Percentiles rank a stretch among this genome's conserved stretches.
phyloP scores from a whole-genome alignment of 768 basidiomycete species.

The Pleurotus sapidus region DNA sequence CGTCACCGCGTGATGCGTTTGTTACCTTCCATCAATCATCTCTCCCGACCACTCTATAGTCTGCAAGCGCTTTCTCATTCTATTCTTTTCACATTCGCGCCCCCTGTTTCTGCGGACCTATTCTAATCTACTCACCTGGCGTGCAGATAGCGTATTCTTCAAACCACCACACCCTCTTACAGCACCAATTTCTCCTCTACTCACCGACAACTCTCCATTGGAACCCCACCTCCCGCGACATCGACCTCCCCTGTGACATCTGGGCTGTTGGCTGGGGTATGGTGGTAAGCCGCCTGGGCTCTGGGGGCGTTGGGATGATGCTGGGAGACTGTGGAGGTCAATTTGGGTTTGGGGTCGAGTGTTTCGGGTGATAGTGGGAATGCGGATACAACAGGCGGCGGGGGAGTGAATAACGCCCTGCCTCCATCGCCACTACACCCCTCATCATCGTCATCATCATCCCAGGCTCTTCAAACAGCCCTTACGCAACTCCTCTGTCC shows the following conservation, averaged over 20 bases:
- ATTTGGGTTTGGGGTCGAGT: neutral
- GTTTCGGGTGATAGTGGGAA: neutral
- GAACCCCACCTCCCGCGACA: neutral
- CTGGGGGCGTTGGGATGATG: neutral
- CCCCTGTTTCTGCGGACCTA: neutral
- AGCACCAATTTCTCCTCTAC: neutral
- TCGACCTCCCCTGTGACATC: constrained; percentile 1
- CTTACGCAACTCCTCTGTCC: neutral
- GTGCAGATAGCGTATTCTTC: neutral
- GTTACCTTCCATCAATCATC: too few relatives aligned
- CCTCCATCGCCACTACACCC: neutral
- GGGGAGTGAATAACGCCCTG: neutral
- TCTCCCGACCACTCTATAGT: neutral
- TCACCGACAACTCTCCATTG: neutral
- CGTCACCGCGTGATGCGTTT: too few relatives aligned
- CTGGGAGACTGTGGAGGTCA: neutral
- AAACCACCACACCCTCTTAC: neutral
- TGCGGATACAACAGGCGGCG: neutral
- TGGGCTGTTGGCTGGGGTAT: neutral
- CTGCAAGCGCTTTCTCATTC: neutral
- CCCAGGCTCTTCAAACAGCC: neutral
- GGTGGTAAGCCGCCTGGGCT: neutral
- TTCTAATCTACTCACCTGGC: neutral
- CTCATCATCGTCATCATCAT: neutral
- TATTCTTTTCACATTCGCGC: neutral